Evolutionary conservation across 78 protist genomes (phyloP), one percentile per base, ranked within the genome.

Genomic region (Mastigamoeba balamuthi): DNA sequence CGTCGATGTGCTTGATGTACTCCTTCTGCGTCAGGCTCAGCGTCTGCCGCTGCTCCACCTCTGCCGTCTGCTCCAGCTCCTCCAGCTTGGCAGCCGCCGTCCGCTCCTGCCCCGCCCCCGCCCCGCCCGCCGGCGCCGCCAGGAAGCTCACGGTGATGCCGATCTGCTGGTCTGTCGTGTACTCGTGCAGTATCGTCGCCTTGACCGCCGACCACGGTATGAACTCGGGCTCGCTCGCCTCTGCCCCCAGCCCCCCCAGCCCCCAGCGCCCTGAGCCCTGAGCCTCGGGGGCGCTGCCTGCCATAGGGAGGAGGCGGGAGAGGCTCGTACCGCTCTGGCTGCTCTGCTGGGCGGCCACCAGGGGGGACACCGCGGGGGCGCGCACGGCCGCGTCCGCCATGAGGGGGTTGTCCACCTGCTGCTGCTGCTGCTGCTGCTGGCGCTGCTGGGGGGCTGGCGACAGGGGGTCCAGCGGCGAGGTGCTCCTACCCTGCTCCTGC

Each of bases 181-280:
- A 83, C 66, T 83, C 81, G 64, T 83, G 88, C 29, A 83, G 78
- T 37, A 83, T 83, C 0, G 52, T 40, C 28, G 88, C 78, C 35
- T 83, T 83, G 66, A 77, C 42, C 43, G 88, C 69, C 25, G 81
- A 65, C 88, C 88, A 83, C 35, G 88, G 88, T 43, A 77, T 77
- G 44, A 75, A 83, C 9, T 48, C 76, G 58, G 58, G 17, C 36
- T 37, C 58, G 7, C 43, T 68, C 36, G 72, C 65, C 28, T 66
- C 37, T 4, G 74, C 33, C 48, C 73, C 73, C 39, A 79, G 37
- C 63, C 84, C 84, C 44, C 84, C 84, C 84, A 79, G 0, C 76
- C 27, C 2, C 58, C 63, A 35, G 77, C 40, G 25, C 72, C 33
- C 43, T 77, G 73, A 40, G 72, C 84, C 17, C 66, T 64, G 6